phyloP scores from a whole-genome alignment of 352 stramenopile genomes.

The Detonula confervacea region DNA sequence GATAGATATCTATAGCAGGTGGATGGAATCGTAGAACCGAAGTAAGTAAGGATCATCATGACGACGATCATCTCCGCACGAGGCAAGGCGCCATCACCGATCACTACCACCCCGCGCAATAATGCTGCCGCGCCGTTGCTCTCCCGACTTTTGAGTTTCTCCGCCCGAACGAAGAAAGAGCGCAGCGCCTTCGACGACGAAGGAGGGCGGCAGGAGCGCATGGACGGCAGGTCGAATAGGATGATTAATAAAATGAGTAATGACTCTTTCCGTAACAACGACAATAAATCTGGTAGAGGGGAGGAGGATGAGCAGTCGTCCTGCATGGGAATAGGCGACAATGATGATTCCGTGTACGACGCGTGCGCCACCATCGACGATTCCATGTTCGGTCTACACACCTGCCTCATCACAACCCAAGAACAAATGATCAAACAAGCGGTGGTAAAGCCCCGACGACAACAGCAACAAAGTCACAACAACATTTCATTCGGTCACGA shows the following conservation, averaged over 20 bases:
- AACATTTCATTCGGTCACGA: slow-evolving; percentile 35
- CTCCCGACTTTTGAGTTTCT: slow-evolving; percentile 16
- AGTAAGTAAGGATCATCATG: neutral
- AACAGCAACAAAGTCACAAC: no score
- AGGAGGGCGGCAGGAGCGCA: neutral
- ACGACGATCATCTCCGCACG: neutral
- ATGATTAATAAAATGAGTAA: no score
- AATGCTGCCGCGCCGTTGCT: slow-evolving; percentile 1
- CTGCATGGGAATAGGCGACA: neutral
- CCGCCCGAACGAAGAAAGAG: neutral
- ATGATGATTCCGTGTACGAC: slow-evolving; percentile 17
- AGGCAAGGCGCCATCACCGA: slow-evolving; percentile 4
- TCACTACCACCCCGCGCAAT: slow-evolving; percentile 7
- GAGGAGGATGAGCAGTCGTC: slow-evolving; percentile 1
- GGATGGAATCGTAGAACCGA: no score
- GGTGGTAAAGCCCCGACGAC: no score
- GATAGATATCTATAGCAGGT: no score
- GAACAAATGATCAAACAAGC: neutral
- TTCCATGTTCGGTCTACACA: slow-evolving; percentile 44
- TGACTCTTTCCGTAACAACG: slow-evolving; percentile 9
- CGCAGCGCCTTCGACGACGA: neutral
- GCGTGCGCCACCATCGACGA: slow-evolving; percentile 56
- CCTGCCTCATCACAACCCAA: slow-evolving; percentile 5
- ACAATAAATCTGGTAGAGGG: neutral
- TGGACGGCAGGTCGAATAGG: neutral